Conservation (phyloP, 164 flowering plant species). For the Paratinospora sagittata region DNA sequence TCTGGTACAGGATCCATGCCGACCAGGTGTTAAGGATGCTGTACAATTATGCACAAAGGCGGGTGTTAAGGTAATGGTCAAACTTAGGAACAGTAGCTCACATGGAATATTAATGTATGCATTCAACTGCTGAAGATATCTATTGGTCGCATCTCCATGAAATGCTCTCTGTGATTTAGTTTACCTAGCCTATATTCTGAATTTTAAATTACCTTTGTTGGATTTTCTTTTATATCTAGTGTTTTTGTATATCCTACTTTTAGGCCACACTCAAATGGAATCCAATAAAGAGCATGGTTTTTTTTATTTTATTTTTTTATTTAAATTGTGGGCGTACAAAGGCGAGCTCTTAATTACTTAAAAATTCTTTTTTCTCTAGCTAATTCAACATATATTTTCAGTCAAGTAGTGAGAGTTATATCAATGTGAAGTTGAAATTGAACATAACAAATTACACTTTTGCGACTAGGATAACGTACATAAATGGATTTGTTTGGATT, state of each 20-base stretch:
- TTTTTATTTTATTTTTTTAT: too few relatives aligned
- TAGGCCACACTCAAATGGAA: not conserved
- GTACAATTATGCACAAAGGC: slow-evolving; percentile 71
- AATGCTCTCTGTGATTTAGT: not conserved
- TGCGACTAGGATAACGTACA: too few relatives aligned
- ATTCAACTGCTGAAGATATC: not conserved
- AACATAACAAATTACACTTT: too few relatives aligned
- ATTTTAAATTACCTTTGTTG: too few relatives aligned
- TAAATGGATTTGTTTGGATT: too few relatives aligned
- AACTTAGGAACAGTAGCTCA: not conserved
- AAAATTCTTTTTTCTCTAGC: too few relatives aligned
- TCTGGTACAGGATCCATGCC: slow-evolving; percentile 81
- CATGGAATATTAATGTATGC: not conserved
- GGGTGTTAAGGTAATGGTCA: slow-evolving; percentile 73
- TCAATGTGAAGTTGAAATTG: too few relatives aligned
- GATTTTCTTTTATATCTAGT: not conserved
- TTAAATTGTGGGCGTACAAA: not conserved
- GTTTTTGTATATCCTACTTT: not conserved
- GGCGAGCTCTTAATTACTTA: not conserved
- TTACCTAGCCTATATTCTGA: not conserved
- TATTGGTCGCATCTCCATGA: not conserved
- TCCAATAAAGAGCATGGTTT: not conserved
- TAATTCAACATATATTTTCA: too few relatives aligned
- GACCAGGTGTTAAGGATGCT: slow-evolving; percentile 80
- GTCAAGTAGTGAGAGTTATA: too few relatives aligned